phyloP scores from a whole-genome alignment of 345 rosid genomes.

The Trapa bicornis region DNA sequence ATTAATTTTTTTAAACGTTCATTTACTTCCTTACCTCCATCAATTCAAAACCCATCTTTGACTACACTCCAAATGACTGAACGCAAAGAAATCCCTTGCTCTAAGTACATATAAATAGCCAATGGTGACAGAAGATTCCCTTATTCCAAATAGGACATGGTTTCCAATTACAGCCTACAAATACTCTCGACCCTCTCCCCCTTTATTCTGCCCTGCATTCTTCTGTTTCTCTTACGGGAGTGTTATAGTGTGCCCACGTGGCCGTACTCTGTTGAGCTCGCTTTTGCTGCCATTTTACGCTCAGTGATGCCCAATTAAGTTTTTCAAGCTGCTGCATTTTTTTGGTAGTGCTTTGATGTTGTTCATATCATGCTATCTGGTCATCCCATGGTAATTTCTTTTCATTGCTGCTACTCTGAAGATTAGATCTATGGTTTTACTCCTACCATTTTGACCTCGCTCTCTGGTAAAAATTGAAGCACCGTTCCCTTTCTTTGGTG shows the following conservation, averaged over 20 bases:
- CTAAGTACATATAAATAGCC: too few relatives aligned
- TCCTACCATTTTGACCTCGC: background rate
- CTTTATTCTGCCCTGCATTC: background rate
- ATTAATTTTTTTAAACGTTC: too few relatives aligned
- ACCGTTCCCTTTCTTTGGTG: background rate
- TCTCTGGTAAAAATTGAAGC: background rate
- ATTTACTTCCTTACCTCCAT: too few relatives aligned
- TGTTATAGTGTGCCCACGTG: background rate
- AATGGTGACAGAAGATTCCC: too few relatives aligned
- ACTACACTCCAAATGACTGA: too few relatives aligned
- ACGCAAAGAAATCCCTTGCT: too few relatives aligned
- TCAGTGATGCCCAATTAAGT: background rate
- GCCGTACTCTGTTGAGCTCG: background rate
- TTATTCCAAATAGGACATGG: too few relatives aligned
- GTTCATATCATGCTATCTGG: background rate
- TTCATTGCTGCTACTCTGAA: too few relatives aligned
- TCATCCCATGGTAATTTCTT: too few relatives aligned
- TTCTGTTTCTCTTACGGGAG: background rate
- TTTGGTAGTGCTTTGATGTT: background rate
- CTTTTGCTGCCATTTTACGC: background rate
- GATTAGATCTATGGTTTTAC: too few relatives aligned
- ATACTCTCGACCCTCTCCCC: background rate
- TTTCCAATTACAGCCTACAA: background rate
- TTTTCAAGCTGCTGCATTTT: background rate
- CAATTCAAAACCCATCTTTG: too few relatives aligned